These are phyloP conservation scores for Trichoderma gracile DNA, from an alignment of 2,329 filamentous ascomycete species.

Conservation along the genomic window DNA sequence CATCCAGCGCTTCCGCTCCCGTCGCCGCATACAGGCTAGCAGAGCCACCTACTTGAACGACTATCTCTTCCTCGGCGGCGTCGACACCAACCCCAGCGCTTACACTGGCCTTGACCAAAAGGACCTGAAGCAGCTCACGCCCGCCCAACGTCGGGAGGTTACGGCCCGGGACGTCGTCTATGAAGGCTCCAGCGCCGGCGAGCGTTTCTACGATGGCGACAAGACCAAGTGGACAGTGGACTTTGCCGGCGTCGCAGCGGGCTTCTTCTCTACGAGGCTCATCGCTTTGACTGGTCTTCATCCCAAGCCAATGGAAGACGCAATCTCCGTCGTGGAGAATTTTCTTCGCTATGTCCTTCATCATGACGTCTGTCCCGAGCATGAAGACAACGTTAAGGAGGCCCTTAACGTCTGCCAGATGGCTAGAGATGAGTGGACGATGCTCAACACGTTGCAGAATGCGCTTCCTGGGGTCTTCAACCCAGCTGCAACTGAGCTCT, in stretches of 20 bases:
- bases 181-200: constrained; percentile 45
- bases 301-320: constrained; percentile 53
- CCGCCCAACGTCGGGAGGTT: constrained; percentile 61
- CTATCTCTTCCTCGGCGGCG: constrained; percentile 80
- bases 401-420: constrained; percentile 67
- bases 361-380: constrained; percentile 85
- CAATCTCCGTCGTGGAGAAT: constrained; percentile 71
- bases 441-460: constrained; percentile 52
- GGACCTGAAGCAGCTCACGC: constrained; percentile 57
- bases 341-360: constrained; percentile 86
- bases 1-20: constrained; percentile 76
- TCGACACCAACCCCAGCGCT: constrained; percentile 58
- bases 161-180: constrained; percentile 63
- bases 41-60: constrained; percentile 69
- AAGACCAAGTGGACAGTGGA: constrained; percentile 72
- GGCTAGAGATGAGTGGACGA: constrained; percentile 67
- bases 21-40: constrained; percentile 69
- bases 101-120: constrained; percentile 64
- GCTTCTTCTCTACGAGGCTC: constrained; percentile 69
- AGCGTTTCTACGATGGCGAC: constrained; percentile 52
- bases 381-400: constrained; percentile 63
- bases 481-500: constrained; percentile 68
- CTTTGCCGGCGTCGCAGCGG: constrained; percentile 74
- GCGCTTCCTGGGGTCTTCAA: constrained; percentile 79
- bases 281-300: constrained; percentile 59